These are phyloP conservation scores for Eruca vesicaria DNA, from an alignment of 441 rosid genomes.

Conservation along the genomic window DNA sequence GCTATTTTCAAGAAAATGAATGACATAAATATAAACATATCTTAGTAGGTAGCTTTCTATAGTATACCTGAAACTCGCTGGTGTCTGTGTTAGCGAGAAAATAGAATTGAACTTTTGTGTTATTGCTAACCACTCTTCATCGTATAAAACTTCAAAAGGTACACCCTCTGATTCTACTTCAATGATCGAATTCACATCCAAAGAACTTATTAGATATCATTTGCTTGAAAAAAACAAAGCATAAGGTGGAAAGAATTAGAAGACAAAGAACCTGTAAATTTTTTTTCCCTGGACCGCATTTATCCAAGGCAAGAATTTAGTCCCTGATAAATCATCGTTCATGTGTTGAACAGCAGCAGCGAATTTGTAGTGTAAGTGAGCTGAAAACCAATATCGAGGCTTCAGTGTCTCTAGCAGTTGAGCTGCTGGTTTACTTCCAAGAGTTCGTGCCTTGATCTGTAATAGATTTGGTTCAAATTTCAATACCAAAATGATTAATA, in stretches of 20 bases:
- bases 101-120: constrained; percentile 61
- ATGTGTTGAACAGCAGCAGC: constrained; percentile 86
- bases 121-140: constrained; percentile 87
- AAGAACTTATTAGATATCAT: constrained; percentile 22
- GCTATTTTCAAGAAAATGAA: constrained; percentile 37
- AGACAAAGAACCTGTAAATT: constrained; percentile 60
- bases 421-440: constrained; percentile 90
- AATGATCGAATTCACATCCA: constrained; percentile 49
- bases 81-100: constrained; percentile 55
- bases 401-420: constrained; percentile 72
- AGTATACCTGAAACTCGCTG: constrained; percentile 57
- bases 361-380: constrained; percentile 90
- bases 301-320: constrained; percentile 90
- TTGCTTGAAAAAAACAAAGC: constrained; percentile 16
- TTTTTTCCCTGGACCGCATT: constrained; percentile 70
- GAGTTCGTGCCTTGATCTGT: constrained; percentile 65
- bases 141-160: constrained; percentile 72
- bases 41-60: constrained; percentile 5
- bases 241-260: not conserved
- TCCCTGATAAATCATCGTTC: constrained; percentile 51
- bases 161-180: constrained; percentile 81
- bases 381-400: constrained; percentile 89
- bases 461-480: no score
- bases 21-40: constrained; percentile 1
- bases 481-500: no score